Evolutionary conservation across 495 filamentous ascomycete species (phyloP).

Genomic region (Aspergillus indologenus): DNA sequence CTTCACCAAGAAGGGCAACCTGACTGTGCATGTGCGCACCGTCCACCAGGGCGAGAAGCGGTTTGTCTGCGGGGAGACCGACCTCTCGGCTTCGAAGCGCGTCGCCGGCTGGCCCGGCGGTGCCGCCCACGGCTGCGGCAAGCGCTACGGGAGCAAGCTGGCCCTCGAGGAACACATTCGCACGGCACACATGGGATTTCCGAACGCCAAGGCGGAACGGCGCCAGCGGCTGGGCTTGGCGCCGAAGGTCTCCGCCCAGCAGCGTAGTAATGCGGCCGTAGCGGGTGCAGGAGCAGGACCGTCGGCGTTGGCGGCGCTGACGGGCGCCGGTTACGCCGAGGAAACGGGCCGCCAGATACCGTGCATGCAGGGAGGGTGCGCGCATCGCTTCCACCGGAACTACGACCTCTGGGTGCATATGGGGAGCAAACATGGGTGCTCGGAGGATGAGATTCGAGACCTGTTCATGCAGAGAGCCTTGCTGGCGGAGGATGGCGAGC

Average conservation of each 20-base stretch:
- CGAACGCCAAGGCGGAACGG: constrained; percentile 43
- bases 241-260: background rate
- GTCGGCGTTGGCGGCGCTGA: constrained; percentile 49
- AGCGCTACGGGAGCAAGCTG: constrained; percentile 64
- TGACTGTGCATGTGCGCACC: constrained; percentile 71
- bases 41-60: constrained; percentile 66
- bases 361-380: constrained; percentile 55
- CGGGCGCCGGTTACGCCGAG: constrained; percentile 56
- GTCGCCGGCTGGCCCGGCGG: constrained; percentile 59
- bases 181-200: constrained; percentile 64
- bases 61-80: constrained; percentile 70
- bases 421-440: constrained; percentile 47
- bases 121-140: constrained; percentile 58
- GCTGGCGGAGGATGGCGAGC: constrained; percentile 29
- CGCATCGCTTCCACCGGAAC: constrained; percentile 59
- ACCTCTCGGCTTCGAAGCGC: constrained; percentile 55
- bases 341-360: constrained; percentile 51
- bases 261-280: no score
- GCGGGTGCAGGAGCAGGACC: constrained; percentile 5
- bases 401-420: constrained; percentile 69
- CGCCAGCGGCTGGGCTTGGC: constrained; percentile 34
- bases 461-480: constrained; percentile 44
- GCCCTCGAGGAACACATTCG: constrained; percentile 79
- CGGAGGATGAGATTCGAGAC: constrained; percentile 49
- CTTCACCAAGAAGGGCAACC: constrained; percentile 76